Evolutionary conservation across 2,329 filamentous ascomycete genomes (phyloP).

Genomic region (Zalaria sp.): DNA sequence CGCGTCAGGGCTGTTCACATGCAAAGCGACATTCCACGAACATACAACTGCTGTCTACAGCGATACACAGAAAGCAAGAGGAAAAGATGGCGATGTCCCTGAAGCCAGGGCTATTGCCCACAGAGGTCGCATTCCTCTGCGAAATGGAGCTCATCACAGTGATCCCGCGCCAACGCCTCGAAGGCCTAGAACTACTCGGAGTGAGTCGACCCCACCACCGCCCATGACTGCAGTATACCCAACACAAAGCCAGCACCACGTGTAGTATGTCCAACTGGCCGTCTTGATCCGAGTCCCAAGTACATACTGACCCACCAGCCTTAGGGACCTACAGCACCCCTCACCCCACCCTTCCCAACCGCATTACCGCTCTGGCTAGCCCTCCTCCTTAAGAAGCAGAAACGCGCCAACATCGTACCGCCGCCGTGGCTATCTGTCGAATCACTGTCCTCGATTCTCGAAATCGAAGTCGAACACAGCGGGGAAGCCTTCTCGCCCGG

Average conservation of each 20-base stretch:
- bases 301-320: too few relatives aligned
- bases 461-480: slow-evolving; percentile 60
- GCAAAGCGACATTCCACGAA: too few relatives aligned
- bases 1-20: too few relatives aligned
- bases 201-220: slow-evolving; percentile 43
- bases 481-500: slow-evolving; percentile 64
- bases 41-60: too few relatives aligned
- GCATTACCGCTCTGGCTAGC: slow-evolving; percentile 87
- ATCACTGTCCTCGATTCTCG: slow-evolving; percentile 63
- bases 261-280: not conserved
- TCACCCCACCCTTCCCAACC: slow-evolving; percentile 69
- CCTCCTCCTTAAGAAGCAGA: slow-evolving; percentile 84
- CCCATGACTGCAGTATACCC: not conserved
- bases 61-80: not conserved
- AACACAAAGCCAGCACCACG: too few relatives aligned
- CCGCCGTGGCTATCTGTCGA: slow-evolving; percentile 75
- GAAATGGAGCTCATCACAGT: slow-evolving; percentile 96
- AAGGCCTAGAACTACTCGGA: slow-evolving; percentile 69
- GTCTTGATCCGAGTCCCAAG: too few relatives aligned
- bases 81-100: slow-evolving; percentile 45
- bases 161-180: slow-evolving; percentile 78
- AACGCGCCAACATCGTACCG: slow-evolving; percentile 80
- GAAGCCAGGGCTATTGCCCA: slow-evolving; percentile 57
- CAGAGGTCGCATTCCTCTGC: slow-evolving; percentile 85
- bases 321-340: slow-evolving; percentile 62